These are phyloP conservation scores for Bertia moriformis DNA, from an alignment of 2,329 filamentous ascomycete genomes.

Conservation along the genomic window DNA sequence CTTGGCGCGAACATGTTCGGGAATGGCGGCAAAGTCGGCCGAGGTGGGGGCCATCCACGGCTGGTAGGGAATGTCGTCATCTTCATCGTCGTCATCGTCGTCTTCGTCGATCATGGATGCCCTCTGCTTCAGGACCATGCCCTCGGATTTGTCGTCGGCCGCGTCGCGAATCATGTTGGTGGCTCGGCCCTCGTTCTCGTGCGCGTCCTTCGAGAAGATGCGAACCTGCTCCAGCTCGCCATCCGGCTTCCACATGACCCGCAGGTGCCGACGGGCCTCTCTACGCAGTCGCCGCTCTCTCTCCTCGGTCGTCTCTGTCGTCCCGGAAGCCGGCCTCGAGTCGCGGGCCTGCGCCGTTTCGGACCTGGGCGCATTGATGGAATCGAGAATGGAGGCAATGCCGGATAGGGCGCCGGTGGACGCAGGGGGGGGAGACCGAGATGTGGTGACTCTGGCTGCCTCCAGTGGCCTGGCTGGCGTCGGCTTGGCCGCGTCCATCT, in stretches of 20 bases:
- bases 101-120: slow-evolving; percentile 36
- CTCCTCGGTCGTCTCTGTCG: slow-evolving; percentile 53
- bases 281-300: slow-evolving; percentile 55
- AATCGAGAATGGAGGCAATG: slow-evolving; percentile 38
- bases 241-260: slow-evolving; percentile 59
- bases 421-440: too few relatives aligned
- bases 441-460: neutral
- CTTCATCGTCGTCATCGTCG: slow-evolving; percentile 39
- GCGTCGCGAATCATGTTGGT: slow-evolving; percentile 58
- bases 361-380: slow-evolving; percentile 30
- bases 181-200: slow-evolving; percentile 54
- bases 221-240: slow-evolving; percentile 50
- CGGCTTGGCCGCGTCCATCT: slow-evolving; percentile 8
- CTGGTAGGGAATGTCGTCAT: slow-evolving; percentile 34
- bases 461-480: slow-evolving; percentile 12
- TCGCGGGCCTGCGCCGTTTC: slow-evolving; percentile 27
- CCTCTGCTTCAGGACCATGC: slow-evolving; percentile 49
- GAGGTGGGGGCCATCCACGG: slow-evolving; percentile 33
- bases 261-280: slow-evolving; percentile 54
- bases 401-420: slow-evolving; percentile 6
- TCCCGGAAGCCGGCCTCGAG: slow-evolving; percentile 28
- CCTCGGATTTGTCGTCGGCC: slow-evolving; percentile 58
- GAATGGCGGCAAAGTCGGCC: slow-evolving; percentile 30
- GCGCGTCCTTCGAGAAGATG: slow-evolving; percentile 57
- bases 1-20: slow-evolving; percentile 27